phyloP scores from a whole-genome alignment of 257 asterid species.

The Handroanthus guayacan region DNA sequence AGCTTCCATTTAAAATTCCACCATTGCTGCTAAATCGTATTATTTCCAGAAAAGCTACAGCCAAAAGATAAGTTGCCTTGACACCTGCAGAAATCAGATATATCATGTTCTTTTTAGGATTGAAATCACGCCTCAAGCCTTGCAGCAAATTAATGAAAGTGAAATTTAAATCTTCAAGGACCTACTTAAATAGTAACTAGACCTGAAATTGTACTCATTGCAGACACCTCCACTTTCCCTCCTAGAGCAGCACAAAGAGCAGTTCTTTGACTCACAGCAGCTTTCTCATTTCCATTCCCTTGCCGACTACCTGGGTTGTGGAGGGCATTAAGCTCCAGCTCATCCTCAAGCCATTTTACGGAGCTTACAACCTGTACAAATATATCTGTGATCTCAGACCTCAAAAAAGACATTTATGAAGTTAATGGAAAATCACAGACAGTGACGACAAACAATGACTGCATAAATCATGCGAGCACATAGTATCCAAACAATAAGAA shows the following conservation, averaged over 20 bases:
- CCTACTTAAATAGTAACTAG: slow-evolving; percentile 22
- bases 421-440: background rate
- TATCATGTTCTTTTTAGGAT: slow-evolving; percentile 33
- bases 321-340: slow-evolving; percentile 98
- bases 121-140: slow-evolving; percentile 27
- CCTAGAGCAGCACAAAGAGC: slow-evolving; percentile 99
- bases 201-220: slow-evolving; percentile 95
- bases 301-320: slow-evolving; percentile 96
- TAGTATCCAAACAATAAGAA: slow-evolving; percentile 19
- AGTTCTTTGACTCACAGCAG: slow-evolving; percentile 89
- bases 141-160: slow-evolving; percentile 23
- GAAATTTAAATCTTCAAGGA: slow-evolving; percentile 22
- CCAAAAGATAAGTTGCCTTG: slow-evolving; percentile 98
- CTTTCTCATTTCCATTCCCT: slow-evolving; percentile 95
- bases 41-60: slow-evolving; percentile 96
- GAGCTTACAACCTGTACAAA: slow-evolving; percentile 92
- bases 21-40: slow-evolving; percentile 98
- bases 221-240: slow-evolving; percentile 91
- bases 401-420: background rate
- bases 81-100: slow-evolving; percentile 73
- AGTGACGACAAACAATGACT: slow-evolving; percentile 3
- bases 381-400: slow-evolving; percentile 33
- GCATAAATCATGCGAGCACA: slow-evolving; percentile 7
- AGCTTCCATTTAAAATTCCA: slow-evolving; percentile 87
- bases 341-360: slow-evolving; percentile 99